Base-by-base conservation (phyloP, 257 asterid genomes). In the Euphrasia confusa region DNA sequence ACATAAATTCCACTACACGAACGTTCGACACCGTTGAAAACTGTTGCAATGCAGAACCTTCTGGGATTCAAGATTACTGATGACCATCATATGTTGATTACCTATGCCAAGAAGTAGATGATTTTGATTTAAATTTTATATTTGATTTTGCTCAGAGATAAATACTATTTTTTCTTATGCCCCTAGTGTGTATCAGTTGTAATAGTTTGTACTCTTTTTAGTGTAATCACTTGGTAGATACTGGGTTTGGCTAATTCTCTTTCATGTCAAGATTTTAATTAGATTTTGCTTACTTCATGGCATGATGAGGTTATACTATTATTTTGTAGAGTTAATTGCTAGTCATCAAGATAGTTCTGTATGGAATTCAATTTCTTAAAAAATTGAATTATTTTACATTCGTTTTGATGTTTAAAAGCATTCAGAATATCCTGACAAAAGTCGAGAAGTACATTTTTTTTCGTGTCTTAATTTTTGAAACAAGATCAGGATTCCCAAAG, bases 41-140 rank as follows among this genome's bases (percentile, higher is more conserved):
- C 96, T 0, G 84, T 83, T 35, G 92, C 97, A 5, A 83, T 89
- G 95, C 96, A 85, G 73, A 81, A 80, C 35, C 95, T 93, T 66
- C 99, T 83, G 72, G 97, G 95, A 30, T 89, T 82, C 70, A 87
- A 85, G 86, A 78, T 93, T 5, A 82, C 87, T 7, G 81, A 81
- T 10, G 97, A 87, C 21, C 73, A 85, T 61, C 88, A 95, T 39
- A 89, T 93, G 97, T 11, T 81, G 77, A 72, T 93, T 52, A 93
- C 95, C 58, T 93, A 84, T 53, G 99, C 99, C 12, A 93, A 93
- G 88, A 93, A 93, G 74, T 93, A 83, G 79, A 37, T 13, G 50
- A 32, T 27, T 48, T 32, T 33, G 8, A 2, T 53, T 52, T 17
- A 17, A 7, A 7, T 3, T 2, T 56, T 28, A 11, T 1, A 11